Conservation (phyloP, 2,329 filamentous ascomycete species). For the Epichloe amarillans region DNA sequence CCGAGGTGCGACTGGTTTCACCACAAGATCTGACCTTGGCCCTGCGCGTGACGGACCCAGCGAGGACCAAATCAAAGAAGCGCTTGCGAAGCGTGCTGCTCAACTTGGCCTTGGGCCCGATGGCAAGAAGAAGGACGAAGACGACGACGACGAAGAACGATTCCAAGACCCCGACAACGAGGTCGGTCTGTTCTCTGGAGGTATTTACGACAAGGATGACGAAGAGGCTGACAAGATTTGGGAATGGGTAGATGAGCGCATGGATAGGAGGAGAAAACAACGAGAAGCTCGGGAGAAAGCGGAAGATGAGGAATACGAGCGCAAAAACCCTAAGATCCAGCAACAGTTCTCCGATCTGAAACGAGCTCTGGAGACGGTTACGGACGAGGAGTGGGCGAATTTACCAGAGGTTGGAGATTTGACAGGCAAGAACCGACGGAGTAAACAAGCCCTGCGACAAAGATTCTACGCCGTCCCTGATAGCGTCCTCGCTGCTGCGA, state of each 20-base stretch:
- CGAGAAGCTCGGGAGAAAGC: slow-evolving; percentile 90
- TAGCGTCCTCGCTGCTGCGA: slow-evolving; percentile 79
- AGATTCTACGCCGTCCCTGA: slow-evolving; percentile 95
- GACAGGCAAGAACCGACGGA: slow-evolving; percentile 82
- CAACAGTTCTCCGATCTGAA: slow-evolving; percentile 96
- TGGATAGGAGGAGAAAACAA: slow-evolving; percentile 80
- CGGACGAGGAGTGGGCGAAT: slow-evolving; percentile 93
- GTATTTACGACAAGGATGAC: slow-evolving; percentile 93
- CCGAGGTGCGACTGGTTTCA: slow-evolving; percentile 95
- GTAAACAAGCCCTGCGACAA: slow-evolving; percentile 68
- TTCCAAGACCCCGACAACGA: slow-evolving; percentile 97
- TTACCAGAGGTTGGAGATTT: slow-evolving; percentile 93
- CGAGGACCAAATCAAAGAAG: slow-evolving; percentile 97
- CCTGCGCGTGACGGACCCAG: slow-evolving; percentile 90
- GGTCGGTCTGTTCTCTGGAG: slow-evolving; percentile 85
- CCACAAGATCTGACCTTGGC: slow-evolving; percentile 89
- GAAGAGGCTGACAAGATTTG: slow-evolving; percentile 97
- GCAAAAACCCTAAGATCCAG: slow-evolving; percentile 98
- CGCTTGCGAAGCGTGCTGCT: slow-evolving; percentile 83
- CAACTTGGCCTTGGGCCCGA: slow-evolving; percentile 59
- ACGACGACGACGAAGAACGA: slow-evolving; percentile 63
- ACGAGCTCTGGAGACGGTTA: slow-evolving; percentile 72
- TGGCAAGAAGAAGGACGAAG: slow-evolving; percentile 59
- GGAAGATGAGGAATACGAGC: slow-evolving; percentile 90
- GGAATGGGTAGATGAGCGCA: slow-evolving; percentile 89